Evolutionary conservation across 2,329 filamentous ascomycete genomes (phyloP), one percentile per base, ranked within the genome.

Genomic region (Aureobasidium sp.): DNA sequence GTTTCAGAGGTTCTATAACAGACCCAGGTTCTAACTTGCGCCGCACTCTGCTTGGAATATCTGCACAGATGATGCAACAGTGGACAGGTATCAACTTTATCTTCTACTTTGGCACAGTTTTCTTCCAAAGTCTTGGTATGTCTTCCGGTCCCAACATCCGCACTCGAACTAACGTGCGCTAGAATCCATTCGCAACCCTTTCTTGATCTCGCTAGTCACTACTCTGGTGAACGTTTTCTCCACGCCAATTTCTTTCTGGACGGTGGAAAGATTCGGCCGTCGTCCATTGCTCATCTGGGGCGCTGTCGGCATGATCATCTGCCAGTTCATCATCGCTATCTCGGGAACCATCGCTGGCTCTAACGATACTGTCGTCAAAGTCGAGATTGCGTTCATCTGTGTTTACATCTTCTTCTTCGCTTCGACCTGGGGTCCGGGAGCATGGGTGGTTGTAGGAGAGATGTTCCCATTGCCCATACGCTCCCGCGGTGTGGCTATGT

Each of bases 381-480:
- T 67, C 62, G 70, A 92, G 79, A 91, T 96, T 67, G 84, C 89
- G 64, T 94, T 95, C 77, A 93, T 94, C 71, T 90, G 88, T 78
- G 85, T 96, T 76, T 94, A 92, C 82, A 91, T 96, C 81, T 91
- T 90, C 82, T 93, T 87, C 81, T 96, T 96, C 74, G 91, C 91
- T 55, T 86, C 84, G 62, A 95, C 90, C 65, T 95, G 90, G 90
- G 42, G 91, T 58, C 58, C 58, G 9, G 42, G 34, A 14, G 58
- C 53, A 36, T 52, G 62, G 57, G 71, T 73, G 9, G 67, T 71
- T 25, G 91, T 94, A 70, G 91, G 91, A 72, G 91, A 96, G 79
- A 89, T 94, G 75, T 96, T 89, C 84, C 90, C 90, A 62, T 84
- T 96, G 47, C 78, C 78, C 61, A 77, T 78, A 12, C 74, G 78